These are phyloP conservation scores for Malassezia sp. DNA, from an alignment of 1,284 basidiomycete species.

Conservation along the genomic window DNA sequence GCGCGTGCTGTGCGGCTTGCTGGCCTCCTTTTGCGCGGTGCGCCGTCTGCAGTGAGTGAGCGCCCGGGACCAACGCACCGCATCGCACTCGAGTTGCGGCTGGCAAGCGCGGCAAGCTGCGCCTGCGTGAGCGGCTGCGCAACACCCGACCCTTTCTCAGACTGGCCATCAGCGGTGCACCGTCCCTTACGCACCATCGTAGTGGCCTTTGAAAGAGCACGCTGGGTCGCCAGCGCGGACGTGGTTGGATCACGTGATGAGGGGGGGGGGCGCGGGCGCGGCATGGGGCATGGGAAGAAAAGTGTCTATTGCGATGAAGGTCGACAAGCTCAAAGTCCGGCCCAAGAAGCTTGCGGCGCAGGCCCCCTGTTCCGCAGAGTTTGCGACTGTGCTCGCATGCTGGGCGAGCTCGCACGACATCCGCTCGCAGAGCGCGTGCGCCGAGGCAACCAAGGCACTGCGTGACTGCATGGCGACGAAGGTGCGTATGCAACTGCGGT, in stretches of 20 bases:
- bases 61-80: slow-evolving; percentile 1
- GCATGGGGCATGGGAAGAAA: no score
- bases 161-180: slow-evolving; percentile 11
- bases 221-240: no score
- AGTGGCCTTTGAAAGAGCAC: no score
- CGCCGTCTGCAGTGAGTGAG: slow-evolving; percentile 13
- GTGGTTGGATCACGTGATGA: no score
- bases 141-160: slow-evolving; percentile 1
- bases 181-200: no score
- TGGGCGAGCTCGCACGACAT: slow-evolving; percentile 75
- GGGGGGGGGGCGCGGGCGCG: no score
- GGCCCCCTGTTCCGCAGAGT: slow-evolving; percentile 62
- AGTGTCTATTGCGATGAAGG: slow-evolving; percentile 35
- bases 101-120: slow-evolving; percentile 17
- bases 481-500: slow-evolving; percentile 52
- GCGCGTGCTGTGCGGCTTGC: slow-evolving; percentile 74
- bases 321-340: slow-evolving; percentile 41
- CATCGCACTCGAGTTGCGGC: slow-evolving; percentile 17
- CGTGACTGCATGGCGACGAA: slow-evolving; percentile 77
- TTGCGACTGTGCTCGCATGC: slow-evolving; percentile 73
- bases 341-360: slow-evolving; percentile 60
- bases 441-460: slow-evolving; percentile 57
- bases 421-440: slow-evolving; percentile 57
- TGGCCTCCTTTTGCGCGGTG: slow-evolving; percentile 59
- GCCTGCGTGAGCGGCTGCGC: slow-evolving; percentile 14